phyloP scores from a whole-genome alignment of 169 alveolate genomes.

The Toxoplasma gondii region DNA sequence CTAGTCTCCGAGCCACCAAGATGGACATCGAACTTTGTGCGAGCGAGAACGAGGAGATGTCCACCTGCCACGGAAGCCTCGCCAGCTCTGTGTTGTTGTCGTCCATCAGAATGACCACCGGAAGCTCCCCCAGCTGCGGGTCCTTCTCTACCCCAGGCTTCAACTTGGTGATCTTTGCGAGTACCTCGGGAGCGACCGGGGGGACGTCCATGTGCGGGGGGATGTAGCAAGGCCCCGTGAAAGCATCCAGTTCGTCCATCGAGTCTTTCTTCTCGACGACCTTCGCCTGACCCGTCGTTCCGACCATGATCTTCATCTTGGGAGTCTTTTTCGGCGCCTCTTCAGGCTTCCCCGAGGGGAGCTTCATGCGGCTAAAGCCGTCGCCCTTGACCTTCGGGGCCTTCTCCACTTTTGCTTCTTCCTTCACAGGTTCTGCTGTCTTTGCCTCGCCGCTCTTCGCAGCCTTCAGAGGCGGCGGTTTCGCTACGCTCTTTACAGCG shows the following conservation, averaged over 20 bases:
- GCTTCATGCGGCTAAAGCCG: background rate
- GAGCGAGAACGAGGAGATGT: slow-evolving; percentile 30
- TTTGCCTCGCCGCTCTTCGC: background rate
- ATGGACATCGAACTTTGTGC: slow-evolving; percentile 41
- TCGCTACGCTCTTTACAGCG: background rate
- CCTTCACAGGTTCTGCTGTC: background rate
- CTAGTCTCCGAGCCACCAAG: slow-evolving; percentile 41
- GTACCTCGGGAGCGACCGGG: background rate
- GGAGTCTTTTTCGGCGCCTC: background rate
- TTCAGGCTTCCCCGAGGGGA: background rate
- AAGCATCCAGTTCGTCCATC: background rate
- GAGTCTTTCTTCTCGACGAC: background rate
- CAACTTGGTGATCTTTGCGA: slow-evolving; percentile 34
- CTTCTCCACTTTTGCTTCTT: background rate
- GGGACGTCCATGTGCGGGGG: background rate
- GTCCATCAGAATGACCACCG: slow-evolving; percentile 43
- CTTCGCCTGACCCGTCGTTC: background rate
- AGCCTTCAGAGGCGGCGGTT: background rate
- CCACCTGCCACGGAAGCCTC: slow-evolving; percentile 54
- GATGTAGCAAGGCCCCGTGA: background rate
- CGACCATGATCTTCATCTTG: background rate
- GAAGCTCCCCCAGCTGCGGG: slow-evolving; percentile 11
- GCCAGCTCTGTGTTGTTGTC: slow-evolving; percentile 22
- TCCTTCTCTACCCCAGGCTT: slow-evolving; percentile 32
- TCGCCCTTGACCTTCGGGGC: background rate